phyloP scores from a whole-genome alignment of 768 basidiomycete species.

The Agaricus subrufescens region DNA sequence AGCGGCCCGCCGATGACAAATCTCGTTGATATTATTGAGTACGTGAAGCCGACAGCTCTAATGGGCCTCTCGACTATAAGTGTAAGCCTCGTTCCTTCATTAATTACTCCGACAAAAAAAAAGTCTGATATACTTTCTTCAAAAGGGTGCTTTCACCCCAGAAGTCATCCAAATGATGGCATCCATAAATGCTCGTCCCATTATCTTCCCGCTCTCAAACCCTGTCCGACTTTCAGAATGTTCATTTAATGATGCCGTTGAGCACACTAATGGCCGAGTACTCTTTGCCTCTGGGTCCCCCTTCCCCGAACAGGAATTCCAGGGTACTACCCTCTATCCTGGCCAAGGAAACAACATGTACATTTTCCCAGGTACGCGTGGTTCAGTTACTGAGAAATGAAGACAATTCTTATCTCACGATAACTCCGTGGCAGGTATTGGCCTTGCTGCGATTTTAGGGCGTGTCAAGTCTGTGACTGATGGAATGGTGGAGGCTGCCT shows the following conservation, averaged over 20 bases:
- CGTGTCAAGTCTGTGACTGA: conserved; percentile 71
- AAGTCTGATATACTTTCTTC: not conserved
- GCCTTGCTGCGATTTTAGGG: conserved; percentile 73
- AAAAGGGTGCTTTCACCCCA: conserved; percentile 67
- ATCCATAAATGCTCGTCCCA: conserved; percentile 73
- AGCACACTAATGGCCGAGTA: conserved; percentile 65
- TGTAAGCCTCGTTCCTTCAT: conserved; percentile 25
- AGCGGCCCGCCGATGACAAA: conserved; percentile 68
- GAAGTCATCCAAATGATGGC: conserved; percentile 75
- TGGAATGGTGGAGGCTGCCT: conserved; percentile 85
- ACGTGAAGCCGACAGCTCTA: conserved; percentile 84
- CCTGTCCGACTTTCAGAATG: conserved; percentile 81
- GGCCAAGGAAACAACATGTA: conserved; percentile 97
- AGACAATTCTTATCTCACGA: too few relatives aligned
- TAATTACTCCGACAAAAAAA: not conserved
- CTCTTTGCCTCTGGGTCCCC: conserved; percentile 90
- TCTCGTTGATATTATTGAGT: conserved; percentile 72
- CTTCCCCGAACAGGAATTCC: conserved; percentile 60
- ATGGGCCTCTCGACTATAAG: conserved; percentile 86
- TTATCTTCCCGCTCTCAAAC: conserved; percentile 92
- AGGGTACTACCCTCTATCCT: conserved; percentile 57
- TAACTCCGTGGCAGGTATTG: conserved; percentile 45
- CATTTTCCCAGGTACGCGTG: conserved; percentile 58
- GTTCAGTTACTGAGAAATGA: not conserved
- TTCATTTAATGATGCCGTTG: conserved; percentile 71